A percentile compares a stretch with the other conserved stretches of the same genome.
These are phyloP conservation scores for Arabidopsis hybrid DNA, from an alignment of 441 rosid species.

Conservation along the genomic window DNA sequence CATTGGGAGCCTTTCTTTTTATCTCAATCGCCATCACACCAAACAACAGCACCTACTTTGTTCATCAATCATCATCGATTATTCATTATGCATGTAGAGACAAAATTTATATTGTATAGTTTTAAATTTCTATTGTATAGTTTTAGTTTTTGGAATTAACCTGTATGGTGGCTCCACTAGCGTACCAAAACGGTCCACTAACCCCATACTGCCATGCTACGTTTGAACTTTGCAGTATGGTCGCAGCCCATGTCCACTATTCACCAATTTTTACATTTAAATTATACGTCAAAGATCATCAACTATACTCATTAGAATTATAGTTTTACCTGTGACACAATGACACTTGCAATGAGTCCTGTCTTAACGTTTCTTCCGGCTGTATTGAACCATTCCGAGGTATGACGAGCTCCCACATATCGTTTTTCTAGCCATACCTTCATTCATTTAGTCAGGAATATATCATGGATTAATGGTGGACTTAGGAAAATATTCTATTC, in stretches of 20 bases:
- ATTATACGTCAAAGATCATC: not conserved
- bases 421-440: constrained; percentile 95
- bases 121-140: no score
- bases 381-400: constrained; percentile 98
- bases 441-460: not conserved
- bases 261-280: not conserved
- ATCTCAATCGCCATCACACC: constrained; percentile 97
- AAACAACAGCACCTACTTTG: constrained; percentile 74
- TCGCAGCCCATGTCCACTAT: constrained; percentile 98
- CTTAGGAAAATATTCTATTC: not conserved
- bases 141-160: constrained; percentile 20
- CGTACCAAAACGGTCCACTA: constrained; percentile 98
- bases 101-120: constrained; percentile 31
- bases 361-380: constrained; percentile 97
- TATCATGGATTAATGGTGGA: not conserved
- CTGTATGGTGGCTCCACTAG: constrained; percentile 95
- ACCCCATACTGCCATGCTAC: constrained; percentile 96
- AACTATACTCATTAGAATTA: not conserved
- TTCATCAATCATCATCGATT: constrained; percentile 13
- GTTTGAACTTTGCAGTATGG: constrained; percentile 94
- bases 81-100: constrained; percentile 20
- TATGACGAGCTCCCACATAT: constrained; percentile 83
- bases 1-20: constrained; percentile 93
- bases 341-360: constrained; percentile 94
- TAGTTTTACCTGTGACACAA: constrained; percentile 78